Evolutionary conservation across 2,329 filamentous ascomycete genomes (phyloP).

Genomic region (Calonectria multiphialidica): DNA sequence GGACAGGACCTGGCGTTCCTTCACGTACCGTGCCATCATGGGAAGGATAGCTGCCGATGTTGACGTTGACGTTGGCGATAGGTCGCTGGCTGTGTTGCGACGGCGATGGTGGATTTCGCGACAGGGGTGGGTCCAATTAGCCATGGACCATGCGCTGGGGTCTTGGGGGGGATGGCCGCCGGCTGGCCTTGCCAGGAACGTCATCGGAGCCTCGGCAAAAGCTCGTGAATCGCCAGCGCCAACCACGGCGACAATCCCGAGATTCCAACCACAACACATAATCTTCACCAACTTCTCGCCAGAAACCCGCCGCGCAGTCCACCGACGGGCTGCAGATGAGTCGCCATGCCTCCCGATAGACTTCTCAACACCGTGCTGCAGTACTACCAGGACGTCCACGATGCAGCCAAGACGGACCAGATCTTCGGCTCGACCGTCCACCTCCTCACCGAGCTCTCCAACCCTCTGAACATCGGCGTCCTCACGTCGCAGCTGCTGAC

Average conservation of each 20-base stretch:
- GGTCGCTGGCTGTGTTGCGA: constrained; percentile 22
- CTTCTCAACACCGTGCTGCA: constrained; percentile 76
- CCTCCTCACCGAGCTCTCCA: constrained; percentile 77
- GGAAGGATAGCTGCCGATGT: constrained; percentile 15
- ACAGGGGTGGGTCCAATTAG: constrained; percentile 20
- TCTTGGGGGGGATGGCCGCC: background rate
- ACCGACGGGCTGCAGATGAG: constrained; percentile 22
- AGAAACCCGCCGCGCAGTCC: background rate
- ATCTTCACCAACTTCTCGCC: background rate
- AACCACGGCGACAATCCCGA: constrained; percentile 35
- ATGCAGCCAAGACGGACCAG: constrained; percentile 64
- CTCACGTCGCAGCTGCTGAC: constrained; percentile 79
- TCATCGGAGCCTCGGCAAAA: constrained; percentile 46
- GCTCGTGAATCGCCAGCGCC: constrained; percentile 37
- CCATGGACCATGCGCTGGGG: constrained; percentile 10
- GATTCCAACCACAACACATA: constrained; percentile 11
- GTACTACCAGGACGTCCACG: constrained; percentile 66
- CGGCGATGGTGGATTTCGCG: constrained; percentile 30
- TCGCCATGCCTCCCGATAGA: constrained; percentile 73
- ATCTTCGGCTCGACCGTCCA: constrained; percentile 75
- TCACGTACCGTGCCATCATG: constrained; percentile 41
- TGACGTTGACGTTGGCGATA: constrained; percentile 17
- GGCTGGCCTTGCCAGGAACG: constrained; percentile 35
- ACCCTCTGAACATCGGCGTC: constrained; percentile 80
- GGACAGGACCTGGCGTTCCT: background rate